phyloP scores from a whole-genome alignment of 78 protist species.

The Dictyostelium firmibasis region DNA sequence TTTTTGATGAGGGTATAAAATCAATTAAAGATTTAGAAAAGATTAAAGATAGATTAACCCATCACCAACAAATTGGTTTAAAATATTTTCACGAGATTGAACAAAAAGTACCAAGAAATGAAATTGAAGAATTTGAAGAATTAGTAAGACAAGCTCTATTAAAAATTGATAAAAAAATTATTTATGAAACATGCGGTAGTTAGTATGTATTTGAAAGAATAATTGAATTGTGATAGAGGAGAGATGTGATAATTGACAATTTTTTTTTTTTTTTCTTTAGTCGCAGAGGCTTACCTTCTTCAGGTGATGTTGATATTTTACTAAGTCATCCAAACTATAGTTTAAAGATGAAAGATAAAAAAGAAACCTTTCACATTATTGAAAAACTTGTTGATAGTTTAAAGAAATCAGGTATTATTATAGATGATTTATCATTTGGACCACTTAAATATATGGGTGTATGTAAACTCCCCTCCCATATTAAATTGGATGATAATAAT shows the following conservation, averaged over 20 bases:
- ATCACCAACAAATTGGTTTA: conserved; percentile 76
- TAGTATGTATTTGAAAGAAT: conserved; percentile 5
- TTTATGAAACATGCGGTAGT: conserved; percentile 65
- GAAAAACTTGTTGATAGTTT: conserved; percentile 28
- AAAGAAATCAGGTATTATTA: conserved; percentile 9
- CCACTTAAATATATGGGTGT: conserved; percentile 66
- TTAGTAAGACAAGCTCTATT: background rate
- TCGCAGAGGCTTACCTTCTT: conserved; percentile 64
- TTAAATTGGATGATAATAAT: background rate
- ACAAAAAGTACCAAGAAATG: conserved; percentile 71
- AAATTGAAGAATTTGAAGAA: conserved; percentile 64
- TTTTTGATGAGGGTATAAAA: conserved; percentile 34
- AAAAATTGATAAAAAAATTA: conserved; percentile 21
- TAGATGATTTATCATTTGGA: conserved; percentile 65
- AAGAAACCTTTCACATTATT: conserved; percentile 39
- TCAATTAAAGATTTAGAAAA: conserved; percentile 26
- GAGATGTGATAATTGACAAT: background rate
- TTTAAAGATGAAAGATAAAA: conserved; percentile 31
- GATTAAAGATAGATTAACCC: conserved; percentile 33
- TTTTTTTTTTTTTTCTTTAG: background rate
- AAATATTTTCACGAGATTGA: conserved; percentile 71
- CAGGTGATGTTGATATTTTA: conserved; percentile 80
- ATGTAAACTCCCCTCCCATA: conserved; percentile 4
- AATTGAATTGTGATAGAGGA: too few relatives aligned
- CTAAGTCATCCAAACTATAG: conserved; percentile 69